Conservation (phyloP, 1,284 basidiomycete genomes). For the Athelia sp. region DNA sequence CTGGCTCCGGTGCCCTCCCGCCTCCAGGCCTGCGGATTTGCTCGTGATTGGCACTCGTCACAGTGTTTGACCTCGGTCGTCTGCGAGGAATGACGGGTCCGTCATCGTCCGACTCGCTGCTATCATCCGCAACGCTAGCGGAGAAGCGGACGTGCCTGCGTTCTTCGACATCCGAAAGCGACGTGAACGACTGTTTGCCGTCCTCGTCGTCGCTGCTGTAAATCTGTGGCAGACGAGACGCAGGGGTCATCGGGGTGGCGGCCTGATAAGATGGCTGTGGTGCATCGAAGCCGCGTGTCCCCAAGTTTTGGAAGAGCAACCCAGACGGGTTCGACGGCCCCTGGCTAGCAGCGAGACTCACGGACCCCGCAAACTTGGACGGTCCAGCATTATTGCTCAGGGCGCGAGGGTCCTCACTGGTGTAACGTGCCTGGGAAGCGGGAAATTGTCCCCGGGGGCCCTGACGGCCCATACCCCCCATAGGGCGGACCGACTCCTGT, state of each 20-base stretch:
- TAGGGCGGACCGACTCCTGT: not conserved
- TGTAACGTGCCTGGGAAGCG: not conserved
- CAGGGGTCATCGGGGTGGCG: not conserved
- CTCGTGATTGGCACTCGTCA: too few species aligned
- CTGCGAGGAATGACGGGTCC: too few species aligned
- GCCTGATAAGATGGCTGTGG: not conserved
- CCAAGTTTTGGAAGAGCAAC: not conserved
- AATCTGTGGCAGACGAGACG: not conserved
- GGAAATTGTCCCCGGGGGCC: not conserved
- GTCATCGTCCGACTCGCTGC: conserved; percentile 17
- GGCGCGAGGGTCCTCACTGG: not conserved
- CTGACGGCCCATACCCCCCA: not conserved
- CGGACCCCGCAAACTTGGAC: not conserved
- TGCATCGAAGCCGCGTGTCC: not conserved
- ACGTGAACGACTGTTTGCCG: not conserved
- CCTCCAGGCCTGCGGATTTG: too few species aligned
- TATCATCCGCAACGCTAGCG: not conserved
- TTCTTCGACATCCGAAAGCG: not conserved
- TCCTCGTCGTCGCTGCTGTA: not conserved
- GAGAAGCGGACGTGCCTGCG: not conserved
- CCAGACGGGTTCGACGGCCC: not conserved
- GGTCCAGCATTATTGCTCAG: not conserved
- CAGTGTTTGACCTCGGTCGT: too few species aligned
- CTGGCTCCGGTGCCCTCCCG: too few species aligned
- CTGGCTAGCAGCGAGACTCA: not conserved